Percentiles rank a stretch among this genome's conserved stretches.
Conservation (phyloP, 148 eudicot genomes). For the Chenopodium quinoa region DNA sequence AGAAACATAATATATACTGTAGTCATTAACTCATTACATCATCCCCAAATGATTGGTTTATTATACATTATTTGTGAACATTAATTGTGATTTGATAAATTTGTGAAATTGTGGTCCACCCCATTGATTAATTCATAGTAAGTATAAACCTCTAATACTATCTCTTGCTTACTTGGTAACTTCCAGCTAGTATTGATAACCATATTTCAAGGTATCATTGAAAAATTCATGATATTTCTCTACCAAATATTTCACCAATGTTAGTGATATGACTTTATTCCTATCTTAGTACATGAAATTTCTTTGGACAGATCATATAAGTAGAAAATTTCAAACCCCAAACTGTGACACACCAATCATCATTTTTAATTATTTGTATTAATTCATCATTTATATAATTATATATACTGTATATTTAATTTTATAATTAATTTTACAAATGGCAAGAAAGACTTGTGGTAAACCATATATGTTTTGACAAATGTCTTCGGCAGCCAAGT, state of each 20-base stretch:
- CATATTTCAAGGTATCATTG: neutral
- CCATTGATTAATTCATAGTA: neutral
- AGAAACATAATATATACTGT: no score
- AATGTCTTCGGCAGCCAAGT: neutral
- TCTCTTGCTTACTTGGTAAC: neutral
- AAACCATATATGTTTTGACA: constrained; percentile 1
- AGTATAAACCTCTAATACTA: neutral
- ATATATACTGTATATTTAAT: no score
- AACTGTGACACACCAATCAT: neutral
- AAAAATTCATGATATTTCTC: neutral
- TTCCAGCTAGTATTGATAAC: neutral
- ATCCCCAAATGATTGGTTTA: neutral
- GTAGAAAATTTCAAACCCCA: neutral
- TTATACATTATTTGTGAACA: neutral
- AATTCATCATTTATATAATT: no score
- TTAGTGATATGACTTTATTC: neutral
- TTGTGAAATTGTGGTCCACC: neutral
- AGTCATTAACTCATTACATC: neutral
- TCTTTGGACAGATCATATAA: neutral
- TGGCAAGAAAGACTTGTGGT: neutral
- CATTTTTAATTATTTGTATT: no score
- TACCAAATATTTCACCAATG: neutral
- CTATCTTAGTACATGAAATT: neutral
- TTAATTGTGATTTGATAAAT: neutral
- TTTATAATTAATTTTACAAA: neutral